phyloP scores from a whole-genome alignment of 371 early-diverging fungal genomes.

The Smittium culicis region DNA sequence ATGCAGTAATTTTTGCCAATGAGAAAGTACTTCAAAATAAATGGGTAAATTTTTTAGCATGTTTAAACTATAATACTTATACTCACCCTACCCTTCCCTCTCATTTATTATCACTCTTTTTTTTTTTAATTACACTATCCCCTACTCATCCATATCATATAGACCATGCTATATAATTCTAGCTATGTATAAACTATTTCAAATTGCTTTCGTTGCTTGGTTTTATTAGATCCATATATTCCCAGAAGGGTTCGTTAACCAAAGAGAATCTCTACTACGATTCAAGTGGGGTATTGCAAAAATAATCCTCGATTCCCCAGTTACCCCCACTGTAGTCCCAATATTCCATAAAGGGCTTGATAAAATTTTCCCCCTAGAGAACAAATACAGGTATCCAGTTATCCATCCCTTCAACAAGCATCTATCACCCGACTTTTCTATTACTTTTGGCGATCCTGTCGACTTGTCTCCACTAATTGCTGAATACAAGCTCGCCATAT shows the following conservation, averaged over 20 bases:
- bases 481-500: neutral
- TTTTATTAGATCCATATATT: constrained; percentile 68
- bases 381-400: neutral
- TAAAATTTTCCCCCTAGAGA: constrained; percentile 6
- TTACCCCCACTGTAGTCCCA: constrained; percentile 49
- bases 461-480: neutral
- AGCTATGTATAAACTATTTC: neutral
- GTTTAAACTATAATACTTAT: too few relatives aligned
- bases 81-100: neutral
- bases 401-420: too few relatives aligned
- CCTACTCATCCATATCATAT: neutral
- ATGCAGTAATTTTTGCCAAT: constrained; percentile 62
- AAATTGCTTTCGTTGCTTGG: too few relatives aligned
- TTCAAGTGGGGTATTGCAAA: constrained; percentile 83
- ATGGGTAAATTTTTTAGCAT: constrained; percentile 43
- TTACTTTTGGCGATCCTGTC: neutral
- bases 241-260: constrained; percentile 68
- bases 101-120: neutral
- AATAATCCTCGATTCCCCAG: constrained; percentile 58
- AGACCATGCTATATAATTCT: neutral
- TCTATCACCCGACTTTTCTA: neutral
- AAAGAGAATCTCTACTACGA: constrained; percentile 43
- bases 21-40: constrained; percentile 37
- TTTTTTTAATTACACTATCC: constrained; percentile 7
- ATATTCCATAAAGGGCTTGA: constrained; percentile 46